Evolutionary conservation across 148 eudicot genomes (phyloP), one percentile per base, ranked within the genome.

Genomic region (Camellia japonica): DNA sequence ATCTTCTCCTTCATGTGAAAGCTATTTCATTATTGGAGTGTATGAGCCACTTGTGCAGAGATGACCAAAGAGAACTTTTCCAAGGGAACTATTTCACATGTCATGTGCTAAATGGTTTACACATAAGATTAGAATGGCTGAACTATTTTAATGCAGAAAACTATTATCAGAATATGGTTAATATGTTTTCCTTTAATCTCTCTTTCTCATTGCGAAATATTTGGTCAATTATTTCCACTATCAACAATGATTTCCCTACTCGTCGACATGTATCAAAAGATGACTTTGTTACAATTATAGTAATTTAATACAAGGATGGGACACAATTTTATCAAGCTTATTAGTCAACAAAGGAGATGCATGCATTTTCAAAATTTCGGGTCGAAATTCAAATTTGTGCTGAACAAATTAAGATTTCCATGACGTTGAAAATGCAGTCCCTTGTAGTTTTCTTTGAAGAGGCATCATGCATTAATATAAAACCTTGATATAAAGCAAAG

Each of bases 1-100:
- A 92, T 58, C 60, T 64, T 54, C 43, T 51, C 68, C 68, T 78
- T 55, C 46, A 71, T 59, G 41, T 61, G 68, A 12, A 14, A 83
- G 65, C 54, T 10, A 66, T 30, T 58, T 67, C 58, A 47, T 15
- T 64, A 7, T 38, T 38, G 15, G 15, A 20, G 15, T 42, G 11
- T 14, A 23, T 43, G 55, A 55, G 6, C 60, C 56, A 42, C 43
- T 8, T 58, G 10, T 7, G 11, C 51, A 62, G 54, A 62, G 68
- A 76, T 59, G 1, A 70, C 76, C 42, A 16, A 69, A 60, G 30
- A 30, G 30, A 59, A 59, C 52, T 19, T 5, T 7, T 7, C 2
- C 43, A 6, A 54, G n/a, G 18, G 19, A 60, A 68, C 16, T 10
- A 64, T 59, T 2, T 47, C 47, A 68, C 38, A 4, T 41, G 46